Base-by-base conservation (phyloP, 768 basidiomycete genomes). In the Leccinum sublutescens region DNA sequence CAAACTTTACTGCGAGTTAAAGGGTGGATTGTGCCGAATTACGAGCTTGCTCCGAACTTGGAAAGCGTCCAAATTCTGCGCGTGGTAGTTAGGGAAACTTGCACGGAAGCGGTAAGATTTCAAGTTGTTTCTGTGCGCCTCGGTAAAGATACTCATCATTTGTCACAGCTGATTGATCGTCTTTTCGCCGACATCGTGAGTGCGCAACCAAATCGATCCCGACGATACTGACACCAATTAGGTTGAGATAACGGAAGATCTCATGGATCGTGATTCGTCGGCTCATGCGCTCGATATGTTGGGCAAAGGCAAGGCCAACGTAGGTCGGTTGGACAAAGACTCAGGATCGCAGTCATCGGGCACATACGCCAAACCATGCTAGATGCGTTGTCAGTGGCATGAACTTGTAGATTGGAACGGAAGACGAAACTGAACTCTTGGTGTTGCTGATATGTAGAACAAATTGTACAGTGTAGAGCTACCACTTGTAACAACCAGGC, bases 351-450 rank as follows among this genome's bases (percentile, higher is more conserved):
- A 73, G 57, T 67, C 77, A 40, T 83, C 79, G 50, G 87, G 88
- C 12, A 89, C 89, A 4, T 91, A 82, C 68, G 80, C 88, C 51
- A 88, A 85, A 66, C 74, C 82, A 17, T 91, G 89, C 70, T 91
- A 75, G 33, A 40, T 34, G 59, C 21, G 54, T 15, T 19, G 33
- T 1, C 33, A 33, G 21, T 48, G 47, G 47, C 21, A 12, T 38
- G 34, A 43, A 21, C 33, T 4, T 33, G 7, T 11, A 21, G 5
- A 45, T 34, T 29, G 10, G 25, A 4, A 53, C 36, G 40, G 19
- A 38, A 36, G 12, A 8, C 19, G n/a, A 51, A 1, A 6, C 25
- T n/a, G 19, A 45, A 12, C 3, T 7, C 9, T 34, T 1, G 17
- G 12, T 40, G 25, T 45, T 1, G 6, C 17, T 31, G 31, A 55